Percentiles rank a stretch among this genome's conserved stretches.
Evolutionary conservation across 2,329 filamentous ascomycete species (phyloP).

Genomic region (Neonectria magnoliae): DNA sequence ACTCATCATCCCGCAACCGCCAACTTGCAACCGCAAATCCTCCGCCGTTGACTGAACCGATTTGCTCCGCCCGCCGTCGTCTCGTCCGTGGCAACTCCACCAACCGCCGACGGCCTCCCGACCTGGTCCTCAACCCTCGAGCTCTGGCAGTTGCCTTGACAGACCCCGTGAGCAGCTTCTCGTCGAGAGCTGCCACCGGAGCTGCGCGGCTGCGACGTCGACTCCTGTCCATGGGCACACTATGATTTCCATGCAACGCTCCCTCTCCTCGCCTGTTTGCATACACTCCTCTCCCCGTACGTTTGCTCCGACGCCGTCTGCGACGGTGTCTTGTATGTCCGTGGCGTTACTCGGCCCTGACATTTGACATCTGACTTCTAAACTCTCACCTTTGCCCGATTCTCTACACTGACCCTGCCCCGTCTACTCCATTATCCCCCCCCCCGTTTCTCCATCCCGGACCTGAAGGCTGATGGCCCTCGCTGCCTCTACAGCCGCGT

Average conservation of each 20-base stretch:
- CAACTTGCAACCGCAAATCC: background rate
- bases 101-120: conserved; percentile 6
- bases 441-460: conserved; percentile 12
- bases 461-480: conserved; percentile 48
- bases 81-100: conserved; percentile 6
- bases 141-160: conserved; percentile 24
- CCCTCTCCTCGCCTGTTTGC: conserved; percentile 70
- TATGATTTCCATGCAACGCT: conserved; percentile 72
- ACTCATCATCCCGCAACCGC: background rate
- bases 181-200: conserved; percentile 44
- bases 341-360: conserved; percentile 12
- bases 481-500: conserved; percentile 44
- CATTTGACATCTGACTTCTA: conserved; percentile 2
- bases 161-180: conserved; percentile 39
- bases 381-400: conserved; percentile 4
- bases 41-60: background rate
- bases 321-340: background rate
- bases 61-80: background rate
- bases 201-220: conserved; percentile 48
- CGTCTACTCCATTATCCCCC: conserved; percentile 9
- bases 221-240: conserved; percentile 56
- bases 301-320: conserved; percentile 49
- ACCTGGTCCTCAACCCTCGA: background rate
- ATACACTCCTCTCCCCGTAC: conserved; percentile 68
- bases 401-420: conserved; percentile 23